Conservation (phyloP, 2,329 filamentous ascomycete species). For the Aspergillus pseudoviridinutans region DNA sequence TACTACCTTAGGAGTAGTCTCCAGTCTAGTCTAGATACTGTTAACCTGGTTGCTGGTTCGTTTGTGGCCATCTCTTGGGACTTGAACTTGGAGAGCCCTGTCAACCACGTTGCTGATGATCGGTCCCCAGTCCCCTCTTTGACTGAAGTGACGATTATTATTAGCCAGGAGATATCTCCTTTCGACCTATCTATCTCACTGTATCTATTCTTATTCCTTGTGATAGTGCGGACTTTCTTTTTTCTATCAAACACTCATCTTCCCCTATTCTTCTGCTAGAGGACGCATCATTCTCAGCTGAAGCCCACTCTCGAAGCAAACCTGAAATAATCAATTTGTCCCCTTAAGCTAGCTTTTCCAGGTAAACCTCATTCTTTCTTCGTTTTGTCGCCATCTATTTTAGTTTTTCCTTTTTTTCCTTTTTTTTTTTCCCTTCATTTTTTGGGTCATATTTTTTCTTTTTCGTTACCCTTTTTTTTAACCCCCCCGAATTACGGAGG, state of each 20-base stretch:
- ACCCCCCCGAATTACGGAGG: background rate
- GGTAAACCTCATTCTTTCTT: background rate
- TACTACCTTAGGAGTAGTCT: no score
- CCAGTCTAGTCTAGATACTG: no score
- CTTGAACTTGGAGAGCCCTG: constrained; percentile 12
- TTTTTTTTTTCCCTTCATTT: constrained; percentile 1
- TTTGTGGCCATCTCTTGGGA: background rate
- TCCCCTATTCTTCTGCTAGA: no score
- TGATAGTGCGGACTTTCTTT: no score
- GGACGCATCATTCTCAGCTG: no score
- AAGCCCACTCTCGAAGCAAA: no score
- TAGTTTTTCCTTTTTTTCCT: constrained; percentile 4
- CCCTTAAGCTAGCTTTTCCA: background rate
- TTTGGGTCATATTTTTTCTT: background rate
- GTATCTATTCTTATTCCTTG: no score
- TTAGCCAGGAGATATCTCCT: background rate
- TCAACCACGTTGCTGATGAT: constrained; percentile 26
- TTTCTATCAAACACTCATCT: no score
- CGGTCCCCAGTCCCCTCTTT: constrained; percentile 3
- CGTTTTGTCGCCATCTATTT: constrained; percentile 1
- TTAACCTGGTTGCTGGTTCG: no score
- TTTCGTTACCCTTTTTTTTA: background rate
- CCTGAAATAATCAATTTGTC: background rate
- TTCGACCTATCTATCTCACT: no score
- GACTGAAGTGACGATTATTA: background rate